Evolutionary conservation across 352 stramenopile species (phyloP).

Genomic region (Salisapilia sapeloensis): DNA sequence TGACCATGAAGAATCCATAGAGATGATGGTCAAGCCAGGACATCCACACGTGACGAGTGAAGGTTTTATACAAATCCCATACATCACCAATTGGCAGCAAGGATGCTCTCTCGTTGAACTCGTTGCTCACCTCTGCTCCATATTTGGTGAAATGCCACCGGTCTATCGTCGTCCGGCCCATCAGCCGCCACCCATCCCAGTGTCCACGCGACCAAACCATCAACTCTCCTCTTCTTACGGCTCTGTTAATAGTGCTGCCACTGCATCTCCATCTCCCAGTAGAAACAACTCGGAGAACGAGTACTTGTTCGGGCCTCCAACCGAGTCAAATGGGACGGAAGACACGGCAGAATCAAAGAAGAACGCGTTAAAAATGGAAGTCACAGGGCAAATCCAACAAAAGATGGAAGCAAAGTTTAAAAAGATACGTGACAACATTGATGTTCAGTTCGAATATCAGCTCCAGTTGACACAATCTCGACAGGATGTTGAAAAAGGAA

Average conservation of each 20-base stretch:
- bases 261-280: too few relatives aligned
- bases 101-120: slow-evolving; percentile 47
- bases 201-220: not conserved
- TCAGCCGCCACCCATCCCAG: slow-evolving; percentile 8
- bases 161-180: slow-evolving; percentile 59
- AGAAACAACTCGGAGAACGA: too few relatives aligned
- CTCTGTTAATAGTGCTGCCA: slow-evolving; percentile 6
- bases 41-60: slow-evolving; percentile 78
- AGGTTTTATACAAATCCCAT: slow-evolving; percentile 76
- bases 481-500: slow-evolving; percentile 53
- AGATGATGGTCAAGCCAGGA: slow-evolving; percentile 78
- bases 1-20: slow-evolving; percentile 3
- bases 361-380: slow-evolving; percentile 39
- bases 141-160: slow-evolving; percentile 75
- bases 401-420: slow-evolving; percentile 64
- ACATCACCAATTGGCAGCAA: slow-evolving; percentile 63
- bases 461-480: slow-evolving; percentile 62
- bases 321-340: too few relatives aligned
- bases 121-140: slow-evolving; percentile 79
- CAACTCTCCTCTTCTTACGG: slow-evolving; percentile 3
- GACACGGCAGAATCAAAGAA: too few relatives aligned
- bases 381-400: slow-evolving; percentile 66
- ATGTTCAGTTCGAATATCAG: slow-evolving; percentile 77
- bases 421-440: slow-evolving; percentile 70
- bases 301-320: too few relatives aligned